These are phyloP conservation scores for Irpex sp. DNA, from an alignment of 1,284 basidiomycete genomes.

Conservation along the genomic window DNA sequence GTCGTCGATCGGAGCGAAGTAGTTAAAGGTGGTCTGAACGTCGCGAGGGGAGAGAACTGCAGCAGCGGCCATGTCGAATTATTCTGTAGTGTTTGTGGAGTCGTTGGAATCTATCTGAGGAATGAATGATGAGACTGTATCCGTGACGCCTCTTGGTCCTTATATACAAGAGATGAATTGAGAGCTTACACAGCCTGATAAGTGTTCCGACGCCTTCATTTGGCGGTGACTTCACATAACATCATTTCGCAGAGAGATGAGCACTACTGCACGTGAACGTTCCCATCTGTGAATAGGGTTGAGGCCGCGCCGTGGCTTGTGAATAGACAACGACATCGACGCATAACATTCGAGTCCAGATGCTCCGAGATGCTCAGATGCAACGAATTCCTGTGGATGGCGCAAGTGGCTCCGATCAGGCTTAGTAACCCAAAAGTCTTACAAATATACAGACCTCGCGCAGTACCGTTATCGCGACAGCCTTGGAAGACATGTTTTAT, in stretches of 20 bases:
- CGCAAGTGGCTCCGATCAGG: neutral
- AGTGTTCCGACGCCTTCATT: neutral
- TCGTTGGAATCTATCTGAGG: no score
- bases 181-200: neutral
- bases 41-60: constrained; percentile 25
- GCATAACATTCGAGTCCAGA: neutral
- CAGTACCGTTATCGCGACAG: neutral
- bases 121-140: neutral
- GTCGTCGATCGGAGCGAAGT: constrained; percentile 21
- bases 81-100: neutral
- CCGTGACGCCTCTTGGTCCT: neutral
- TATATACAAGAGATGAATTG: neutral
- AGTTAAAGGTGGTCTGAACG: constrained; percentile 27
- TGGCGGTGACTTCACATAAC: neutral
- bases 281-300: neutral
- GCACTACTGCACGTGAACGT: neutral
- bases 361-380: neutral
- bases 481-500: no score
- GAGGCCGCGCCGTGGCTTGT: neutral
- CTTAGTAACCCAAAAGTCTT: neutral
- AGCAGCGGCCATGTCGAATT: constrained; percentile 21
- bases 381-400: neutral
- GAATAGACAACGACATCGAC: neutral
- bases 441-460: neutral
- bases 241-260: neutral